Percentiles rank a stretch among this genome's conserved stretches.
Evolutionary conservation across 176 grass and related monocot species (phyloP).

Genomic region (Poa pratensis): DNA sequence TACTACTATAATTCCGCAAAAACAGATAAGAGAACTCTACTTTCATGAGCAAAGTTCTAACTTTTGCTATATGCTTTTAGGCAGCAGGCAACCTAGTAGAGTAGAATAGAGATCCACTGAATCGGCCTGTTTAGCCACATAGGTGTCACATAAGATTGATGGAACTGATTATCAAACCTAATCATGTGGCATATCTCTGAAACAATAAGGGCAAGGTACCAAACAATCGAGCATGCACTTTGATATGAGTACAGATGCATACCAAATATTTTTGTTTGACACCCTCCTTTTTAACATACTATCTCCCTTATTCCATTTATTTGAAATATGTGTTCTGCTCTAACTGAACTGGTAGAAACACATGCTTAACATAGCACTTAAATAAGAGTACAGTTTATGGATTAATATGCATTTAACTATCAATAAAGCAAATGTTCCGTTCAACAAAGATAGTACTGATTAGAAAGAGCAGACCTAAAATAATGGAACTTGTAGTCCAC

Average conservation of each 20-base stretch:
- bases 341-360: neutral
- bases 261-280: conserved; percentile 7
- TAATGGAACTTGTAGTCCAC: conserved; percentile 65
- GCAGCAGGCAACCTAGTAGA: conserved; percentile 25
- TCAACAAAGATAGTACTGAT: conserved; percentile 31
- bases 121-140: conserved; percentile 19
- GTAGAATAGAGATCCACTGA: conserved; percentile 33
- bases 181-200: conserved; percentile 20
- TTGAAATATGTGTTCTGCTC: neutral
- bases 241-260: conserved; percentile 10
- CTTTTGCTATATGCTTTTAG: conserved; percentile 26
- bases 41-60: conserved; percentile 12
- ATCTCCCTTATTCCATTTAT: conserved; percentile 25
- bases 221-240: neutral
- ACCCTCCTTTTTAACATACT: neutral
- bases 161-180: conserved; percentile 30
- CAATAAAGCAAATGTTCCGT: conserved; percentile 14
- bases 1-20: conserved; percentile 23
- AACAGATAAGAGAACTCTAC: conserved; percentile 1
- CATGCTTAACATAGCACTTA: conserved; percentile 37
- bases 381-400: conserved; percentile 9
- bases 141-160: conserved; percentile 34
- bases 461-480: conserved; percentile 53
- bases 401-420: conserved; percentile 28
- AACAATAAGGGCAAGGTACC: conserved; percentile 15